phyloP scores from a whole-genome alignment of 2,329 filamentous ascomycete species.

The Trichoderma asperellum region DNA sequence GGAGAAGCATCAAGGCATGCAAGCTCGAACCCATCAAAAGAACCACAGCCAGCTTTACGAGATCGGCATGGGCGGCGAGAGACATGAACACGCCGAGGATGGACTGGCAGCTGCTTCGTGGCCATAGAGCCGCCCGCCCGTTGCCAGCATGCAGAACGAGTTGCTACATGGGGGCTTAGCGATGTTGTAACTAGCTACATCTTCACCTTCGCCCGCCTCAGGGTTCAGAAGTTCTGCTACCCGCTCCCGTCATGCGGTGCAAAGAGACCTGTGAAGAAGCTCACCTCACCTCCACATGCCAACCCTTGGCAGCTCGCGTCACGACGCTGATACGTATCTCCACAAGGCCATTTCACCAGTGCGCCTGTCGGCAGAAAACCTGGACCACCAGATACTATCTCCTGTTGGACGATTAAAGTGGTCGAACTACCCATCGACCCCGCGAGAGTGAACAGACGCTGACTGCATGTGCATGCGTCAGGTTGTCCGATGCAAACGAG shows the following conservation, averaged over 20 bases:
- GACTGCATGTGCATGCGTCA: slow-evolving; percentile 26
- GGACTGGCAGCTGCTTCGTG: neutral
- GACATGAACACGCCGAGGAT: neutral
- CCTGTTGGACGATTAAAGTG: neutral
- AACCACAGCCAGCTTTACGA: neutral
- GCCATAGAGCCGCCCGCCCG: neutral
- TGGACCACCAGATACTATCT: slow-evolving; percentile 13
- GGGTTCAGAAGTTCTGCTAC: neutral
- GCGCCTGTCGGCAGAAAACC: neutral
- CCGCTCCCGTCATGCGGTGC: slow-evolving; percentile 7
- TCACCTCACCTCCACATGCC: slow-evolving; percentile 13
- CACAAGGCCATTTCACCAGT: neutral
- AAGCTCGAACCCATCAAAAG: neutral
- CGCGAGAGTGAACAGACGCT: slow-evolving; percentile 4
- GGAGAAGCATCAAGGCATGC: neutral
- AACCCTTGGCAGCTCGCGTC: slow-evolving; percentile 5
- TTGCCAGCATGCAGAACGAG: slow-evolving; percentile 9
- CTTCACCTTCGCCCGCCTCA: slow-evolving; percentile 23
- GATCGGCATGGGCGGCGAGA: neutral
- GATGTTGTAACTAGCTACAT: slow-evolving; percentile 1
- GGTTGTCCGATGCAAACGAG: slow-evolving; percentile 19
- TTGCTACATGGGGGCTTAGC: slow-evolving; percentile 2
- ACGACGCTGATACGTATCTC: slow-evolving; percentile 8
- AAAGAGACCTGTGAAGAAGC: neutral
- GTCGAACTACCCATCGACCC: slow-evolving; percentile 5